Conservation (phyloP, 768 basidiomycete genomes). For the Krasilnikovozyma curviuscula region DNA sequence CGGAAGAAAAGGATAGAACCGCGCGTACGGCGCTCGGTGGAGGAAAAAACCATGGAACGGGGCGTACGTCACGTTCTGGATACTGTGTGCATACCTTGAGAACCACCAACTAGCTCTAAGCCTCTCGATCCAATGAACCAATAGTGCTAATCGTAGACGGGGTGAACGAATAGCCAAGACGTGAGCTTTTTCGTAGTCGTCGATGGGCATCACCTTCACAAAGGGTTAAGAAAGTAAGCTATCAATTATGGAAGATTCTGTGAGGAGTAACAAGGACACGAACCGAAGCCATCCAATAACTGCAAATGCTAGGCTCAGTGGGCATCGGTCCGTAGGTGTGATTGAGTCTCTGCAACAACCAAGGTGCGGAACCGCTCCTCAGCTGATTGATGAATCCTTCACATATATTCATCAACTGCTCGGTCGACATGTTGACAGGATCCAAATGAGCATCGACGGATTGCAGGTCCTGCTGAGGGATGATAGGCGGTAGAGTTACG, state of each 20-base stretch:
- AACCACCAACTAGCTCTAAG: slow-evolving; percentile 30
- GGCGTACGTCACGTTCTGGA: not conserved
- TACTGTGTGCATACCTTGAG: slow-evolving; percentile 9
- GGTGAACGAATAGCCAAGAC: slow-evolving; percentile 54
- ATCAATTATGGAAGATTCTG: not conserved
- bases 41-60: not conserved
- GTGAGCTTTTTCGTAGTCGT: slow-evolving; percentile 72
- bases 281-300: slow-evolving; percentile 73
- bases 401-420: slow-evolving; percentile 41
- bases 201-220: slow-evolving; percentile 54
- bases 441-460: not conserved
- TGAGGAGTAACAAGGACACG: slow-evolving; percentile 14
- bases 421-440: slow-evolving; percentile 30
- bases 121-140: slow-evolving; percentile 88
- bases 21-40: not conserved
- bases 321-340: slow-evolving; percentile 63
- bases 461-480: not conserved
- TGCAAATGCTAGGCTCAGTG: slow-evolving; percentile 46
- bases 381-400: slow-evolving; percentile 43
- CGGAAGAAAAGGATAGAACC: not conserved
- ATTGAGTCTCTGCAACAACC: slow-evolving; percentile 76
- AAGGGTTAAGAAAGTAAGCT: not conserved
- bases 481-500: not conserved
- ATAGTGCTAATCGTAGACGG: slow-evolving; percentile 56
- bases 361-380: slow-evolving; percentile 57